phyloP scores from a whole-genome alignment of 495 filamentous ascomycete genomes.

The Chaetomium fimeti region DNA sequence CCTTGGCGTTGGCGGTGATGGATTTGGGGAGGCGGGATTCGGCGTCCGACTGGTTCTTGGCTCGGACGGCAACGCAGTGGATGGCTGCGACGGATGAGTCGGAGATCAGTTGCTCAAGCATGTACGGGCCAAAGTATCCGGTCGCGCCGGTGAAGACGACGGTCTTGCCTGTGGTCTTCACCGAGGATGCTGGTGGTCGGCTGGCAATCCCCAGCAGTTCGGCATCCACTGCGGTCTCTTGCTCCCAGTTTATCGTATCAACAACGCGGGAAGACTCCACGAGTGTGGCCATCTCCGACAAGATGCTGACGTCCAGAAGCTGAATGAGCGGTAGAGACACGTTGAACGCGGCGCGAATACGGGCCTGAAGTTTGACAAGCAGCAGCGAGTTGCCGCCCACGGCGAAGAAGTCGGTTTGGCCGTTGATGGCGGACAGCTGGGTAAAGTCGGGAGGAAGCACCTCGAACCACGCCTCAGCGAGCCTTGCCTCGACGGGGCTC shows the following conservation, averaged over 20 bases:
- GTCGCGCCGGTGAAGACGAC: constrained; percentile 39
- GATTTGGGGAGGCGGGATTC: not conserved
- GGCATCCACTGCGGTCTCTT: not conserved
- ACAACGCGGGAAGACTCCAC: not conserved
- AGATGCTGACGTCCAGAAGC: constrained; percentile 24
- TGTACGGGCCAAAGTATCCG: constrained; percentile 33
- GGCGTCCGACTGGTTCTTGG: constrained; percentile 14
- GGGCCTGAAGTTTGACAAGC: constrained; percentile 24
- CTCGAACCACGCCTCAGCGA: not conserved
- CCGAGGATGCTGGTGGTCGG: not conserved
- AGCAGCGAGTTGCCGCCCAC: constrained; percentile 36
- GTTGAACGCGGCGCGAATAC: constrained; percentile 5
- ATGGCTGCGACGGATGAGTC: constrained; percentile 10
- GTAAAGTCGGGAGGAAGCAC: not conserved
- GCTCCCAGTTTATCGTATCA: constrained; percentile 7
- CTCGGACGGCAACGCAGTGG: constrained; percentile 31
- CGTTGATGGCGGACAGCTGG: constrained; percentile 2
- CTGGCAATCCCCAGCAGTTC: no score
- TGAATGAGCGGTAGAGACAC: constrained; percentile 9
- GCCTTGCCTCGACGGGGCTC: not conserved
- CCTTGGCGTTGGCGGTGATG: constrained; percentile 30
- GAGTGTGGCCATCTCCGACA: constrained; percentile 24
- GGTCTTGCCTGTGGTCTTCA: not conserved
- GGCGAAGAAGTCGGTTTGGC: constrained; percentile 32
- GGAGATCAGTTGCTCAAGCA: constrained; percentile 15